Evolutionary conservation across 257 asterid genomes (phyloP).

Genomic region (Ilex asprella): DNA sequence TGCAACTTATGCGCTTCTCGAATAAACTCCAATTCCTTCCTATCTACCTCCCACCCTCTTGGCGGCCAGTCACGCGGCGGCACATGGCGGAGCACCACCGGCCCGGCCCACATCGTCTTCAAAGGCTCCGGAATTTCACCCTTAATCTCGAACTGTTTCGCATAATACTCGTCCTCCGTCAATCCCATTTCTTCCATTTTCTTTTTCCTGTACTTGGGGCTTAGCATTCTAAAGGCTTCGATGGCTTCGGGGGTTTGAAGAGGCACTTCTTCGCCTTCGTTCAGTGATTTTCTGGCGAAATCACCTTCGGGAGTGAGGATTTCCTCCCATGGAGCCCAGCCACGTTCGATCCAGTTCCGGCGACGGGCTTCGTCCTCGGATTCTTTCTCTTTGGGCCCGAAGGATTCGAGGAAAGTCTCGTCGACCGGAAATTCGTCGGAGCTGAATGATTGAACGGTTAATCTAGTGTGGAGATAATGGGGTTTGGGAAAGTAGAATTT

Average conservation of each 20-base stretch:
- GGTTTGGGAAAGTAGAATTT: slow-evolving; percentile 18
- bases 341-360: slow-evolving; percentile 85
- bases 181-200: slow-evolving; percentile 72
- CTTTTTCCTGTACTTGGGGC: slow-evolving; percentile 58
- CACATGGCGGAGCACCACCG: slow-evolving; percentile 59
- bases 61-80: slow-evolving; percentile 99
- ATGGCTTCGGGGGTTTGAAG: slow-evolving; percentile 76
- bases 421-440: slow-evolving; percentile 81
- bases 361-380: slow-evolving; percentile 86
- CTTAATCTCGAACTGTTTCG: slow-evolving; percentile 83
- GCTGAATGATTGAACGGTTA: slow-evolving; percentile 38
- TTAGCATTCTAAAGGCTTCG: slow-evolving; percentile 76
- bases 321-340: slow-evolving; percentile 99
- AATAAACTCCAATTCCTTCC: slow-evolving; percentile 73
- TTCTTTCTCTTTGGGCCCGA: slow-evolving; percentile 70
- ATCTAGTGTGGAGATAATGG: slow-evolving; percentile 2
- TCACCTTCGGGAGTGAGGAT: slow-evolving; percentile 84
- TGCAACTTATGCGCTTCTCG: slow-evolving; percentile 70
- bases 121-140: slow-evolving; percentile 80
- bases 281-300: slow-evolving; percentile 75
- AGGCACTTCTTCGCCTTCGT: slow-evolving; percentile 95
- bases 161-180: slow-evolving; percentile 76
- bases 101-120: slow-evolving; percentile 71
- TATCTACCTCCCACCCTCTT: slow-evolving; percentile 84
- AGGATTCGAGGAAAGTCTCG: slow-evolving; percentile 60